These are phyloP conservation scores for Epichloe typhina DNA, from an alignment of 2,329 filamentous ascomycete species.

Conservation along the genomic window DNA sequence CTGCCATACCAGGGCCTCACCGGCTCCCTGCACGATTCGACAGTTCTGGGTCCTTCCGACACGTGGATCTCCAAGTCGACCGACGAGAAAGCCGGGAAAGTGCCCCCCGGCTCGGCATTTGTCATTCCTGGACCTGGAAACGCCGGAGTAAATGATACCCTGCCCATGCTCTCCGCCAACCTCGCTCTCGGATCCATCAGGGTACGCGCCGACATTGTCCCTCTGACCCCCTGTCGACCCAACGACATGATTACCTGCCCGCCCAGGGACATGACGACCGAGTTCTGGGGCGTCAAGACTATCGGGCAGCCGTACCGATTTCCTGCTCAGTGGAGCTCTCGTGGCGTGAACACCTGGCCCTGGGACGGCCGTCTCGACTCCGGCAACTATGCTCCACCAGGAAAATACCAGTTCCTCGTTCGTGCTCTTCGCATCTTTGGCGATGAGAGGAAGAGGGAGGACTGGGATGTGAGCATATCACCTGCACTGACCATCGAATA, in stretches of 20 bases:
- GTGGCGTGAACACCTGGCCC: conserved; percentile 11
- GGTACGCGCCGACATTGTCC: conserved; percentile 31
- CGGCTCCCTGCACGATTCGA: conserved; percentile 20
- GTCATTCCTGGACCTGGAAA: conserved; percentile 27
- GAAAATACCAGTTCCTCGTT: conserved; percentile 35
- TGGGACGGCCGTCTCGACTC: conserved; percentile 36
- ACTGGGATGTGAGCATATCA: conserved; percentile 34
- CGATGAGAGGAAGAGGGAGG: conserved; percentile 25
- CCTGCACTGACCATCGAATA: conserved; percentile 33
- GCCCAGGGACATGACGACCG: conserved; percentile 13
- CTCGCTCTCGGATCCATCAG: conserved; percentile 32
- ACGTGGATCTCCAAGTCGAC: conserved; percentile 20
- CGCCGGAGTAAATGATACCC: conserved; percentile 15
- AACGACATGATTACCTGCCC: conserved; percentile 12
- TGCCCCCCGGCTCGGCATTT: conserved; percentile 25
- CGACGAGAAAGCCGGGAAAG: conserved; percentile 15
- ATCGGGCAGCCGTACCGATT: conserved; percentile 30
- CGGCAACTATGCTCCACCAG: conserved; percentile 33
- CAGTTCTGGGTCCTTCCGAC: conserved; percentile 12
- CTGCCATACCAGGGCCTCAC: conserved; percentile 29
- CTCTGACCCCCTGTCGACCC: conserved; percentile 16
- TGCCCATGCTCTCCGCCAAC: conserved; percentile 27
- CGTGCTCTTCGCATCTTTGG: conserved; percentile 39
- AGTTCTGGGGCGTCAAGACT: conserved; percentile 25
- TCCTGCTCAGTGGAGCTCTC: conserved; percentile 22